A percentile compares a stretch with the other conserved stretches of the same genome.
phyloP scores from a whole-genome alignment of 768 basidiomycete species.

The Galerina marginata region DNA sequence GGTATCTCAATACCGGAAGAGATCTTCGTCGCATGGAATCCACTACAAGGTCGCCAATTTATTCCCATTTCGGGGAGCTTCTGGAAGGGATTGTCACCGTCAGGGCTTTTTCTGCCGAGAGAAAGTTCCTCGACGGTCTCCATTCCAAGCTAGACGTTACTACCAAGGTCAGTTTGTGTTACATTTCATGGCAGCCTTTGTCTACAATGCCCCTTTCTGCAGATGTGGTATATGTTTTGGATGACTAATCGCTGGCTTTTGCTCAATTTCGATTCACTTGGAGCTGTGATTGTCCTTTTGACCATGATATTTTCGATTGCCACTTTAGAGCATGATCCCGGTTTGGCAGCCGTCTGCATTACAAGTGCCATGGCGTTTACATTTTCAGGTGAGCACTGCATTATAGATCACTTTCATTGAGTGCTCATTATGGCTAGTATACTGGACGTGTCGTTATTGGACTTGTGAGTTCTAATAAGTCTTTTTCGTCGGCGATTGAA shows the following conservation, averaged over 20 bases:
- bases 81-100: constrained; percentile 91
- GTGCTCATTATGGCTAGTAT: constrained; percentile 38
- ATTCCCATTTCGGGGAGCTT: constrained; percentile 81
- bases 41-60: constrained; percentile 83
- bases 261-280: constrained; percentile 81
- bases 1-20: constrained; percentile 80
- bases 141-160: constrained; percentile 77
- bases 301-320: constrained; percentile 81
- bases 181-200: background rate
- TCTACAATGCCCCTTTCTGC: background rate
- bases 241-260: constrained; percentile 90
- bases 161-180: constrained; percentile 57
- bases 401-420: constrained; percentile 33
- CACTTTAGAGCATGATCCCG: constrained; percentile 56
- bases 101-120: constrained; percentile 86
- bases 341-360: constrained; percentile 75
- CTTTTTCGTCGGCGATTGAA: constrained; percentile 39
- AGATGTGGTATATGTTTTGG: constrained; percentile 91
- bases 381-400: constrained; percentile 37
- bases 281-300: constrained; percentile 71
- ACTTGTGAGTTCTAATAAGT: constrained; percentile 34
- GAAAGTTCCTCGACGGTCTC: constrained; percentile 74
- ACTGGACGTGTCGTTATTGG: constrained; percentile 60
- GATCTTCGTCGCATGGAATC: constrained; percentile 92
- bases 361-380: constrained; percentile 68